Evolutionary conservation across 2,329 filamentous ascomycete genomes (phyloP).

Genomic region (Cladophialophora carrionii): DNA sequence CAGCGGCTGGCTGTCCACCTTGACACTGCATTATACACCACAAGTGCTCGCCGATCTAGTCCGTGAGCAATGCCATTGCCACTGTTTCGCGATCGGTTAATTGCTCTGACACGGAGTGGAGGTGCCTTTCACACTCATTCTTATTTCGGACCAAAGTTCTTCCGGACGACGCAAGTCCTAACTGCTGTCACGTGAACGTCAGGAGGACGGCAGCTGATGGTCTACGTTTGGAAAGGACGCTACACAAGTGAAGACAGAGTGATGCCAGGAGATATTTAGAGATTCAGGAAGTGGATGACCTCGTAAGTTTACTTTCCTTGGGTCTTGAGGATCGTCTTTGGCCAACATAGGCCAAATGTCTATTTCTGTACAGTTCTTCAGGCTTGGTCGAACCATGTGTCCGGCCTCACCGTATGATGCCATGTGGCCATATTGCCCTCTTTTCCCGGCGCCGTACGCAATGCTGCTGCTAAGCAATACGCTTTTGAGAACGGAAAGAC

Average conservation of each 20-base stretch:
- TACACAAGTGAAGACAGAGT: not conserved
- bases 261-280: not conserved
- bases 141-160: not conserved
- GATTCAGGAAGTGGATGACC: not conserved
- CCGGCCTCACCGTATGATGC: slow-evolving; percentile 7
- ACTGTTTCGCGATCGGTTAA: not conserved
- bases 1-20: slow-evolving; percentile 23
- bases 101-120: not conserved
- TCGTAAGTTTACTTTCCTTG: not conserved
- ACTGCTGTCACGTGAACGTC: not conserved
- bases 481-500: slow-evolving; percentile 8
- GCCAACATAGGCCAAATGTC: slow-evolving; percentile 12
- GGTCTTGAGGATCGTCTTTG: not conserved
- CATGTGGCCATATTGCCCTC: slow-evolving; percentile 12
- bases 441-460: slow-evolving; percentile 19
- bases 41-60: not conserved
- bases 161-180: not conserved
- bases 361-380: slow-evolving; percentile 29
- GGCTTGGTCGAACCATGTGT: slow-evolving; percentile 9
- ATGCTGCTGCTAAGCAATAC: slow-evolving; percentile 23
- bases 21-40: slow-evolving; percentile 30
- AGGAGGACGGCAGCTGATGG: too few relatives aligned
- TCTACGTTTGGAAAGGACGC: too few relatives aligned
- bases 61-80: not conserved
- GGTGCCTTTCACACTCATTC: not conserved